Percentiles rank a stretch among this genome's conserved stretches.
phyloP scores from a whole-genome alignment of 768 basidiomycete genomes.

The Lactarius pseudohatsudake region DNA sequence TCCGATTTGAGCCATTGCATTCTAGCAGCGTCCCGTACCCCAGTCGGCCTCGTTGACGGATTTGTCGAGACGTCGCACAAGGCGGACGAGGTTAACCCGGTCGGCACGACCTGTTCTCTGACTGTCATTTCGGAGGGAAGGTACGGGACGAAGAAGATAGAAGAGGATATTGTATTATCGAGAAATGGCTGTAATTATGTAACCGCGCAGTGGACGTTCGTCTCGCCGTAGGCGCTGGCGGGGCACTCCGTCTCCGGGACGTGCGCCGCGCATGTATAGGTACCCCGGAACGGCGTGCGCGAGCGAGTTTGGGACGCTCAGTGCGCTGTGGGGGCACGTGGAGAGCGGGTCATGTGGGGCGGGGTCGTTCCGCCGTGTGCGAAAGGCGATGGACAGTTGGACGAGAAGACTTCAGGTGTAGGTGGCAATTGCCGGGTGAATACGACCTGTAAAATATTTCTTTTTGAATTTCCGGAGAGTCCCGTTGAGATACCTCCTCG shows the following conservation, averaged over 20 bases:
- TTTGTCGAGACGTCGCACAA: no score
- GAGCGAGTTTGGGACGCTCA: conserved; percentile 12
- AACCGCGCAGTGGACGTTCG: conserved; percentile 43
- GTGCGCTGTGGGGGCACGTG: conserved; percentile 11
- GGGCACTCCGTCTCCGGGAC: no score
- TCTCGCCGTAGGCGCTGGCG: conserved; percentile 60
- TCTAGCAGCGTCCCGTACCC: no score
- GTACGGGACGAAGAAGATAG: no score
- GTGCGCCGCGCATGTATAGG: conserved; percentile 31
- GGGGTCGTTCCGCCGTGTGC: conserved; percentile 7
- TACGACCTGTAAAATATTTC: background rate
- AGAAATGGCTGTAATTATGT: conserved; percentile 45
- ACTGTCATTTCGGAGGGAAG: no score
- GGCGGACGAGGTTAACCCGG: no score
- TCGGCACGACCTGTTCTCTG: no score
- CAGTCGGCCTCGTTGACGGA: no score
- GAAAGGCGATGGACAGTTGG: conserved; percentile 5
- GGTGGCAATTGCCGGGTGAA: background rate
- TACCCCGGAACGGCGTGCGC: background rate
- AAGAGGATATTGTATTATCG: no score
- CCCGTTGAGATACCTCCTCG: background rate
- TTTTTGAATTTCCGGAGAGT: background rate
- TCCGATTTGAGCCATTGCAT: no score
- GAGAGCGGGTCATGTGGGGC: conserved; percentile 13
- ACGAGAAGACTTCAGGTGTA: background rate